Evolutionary conservation across 148 eudicot species (phyloP).

Genomic region (Rheum nobile): DNA sequence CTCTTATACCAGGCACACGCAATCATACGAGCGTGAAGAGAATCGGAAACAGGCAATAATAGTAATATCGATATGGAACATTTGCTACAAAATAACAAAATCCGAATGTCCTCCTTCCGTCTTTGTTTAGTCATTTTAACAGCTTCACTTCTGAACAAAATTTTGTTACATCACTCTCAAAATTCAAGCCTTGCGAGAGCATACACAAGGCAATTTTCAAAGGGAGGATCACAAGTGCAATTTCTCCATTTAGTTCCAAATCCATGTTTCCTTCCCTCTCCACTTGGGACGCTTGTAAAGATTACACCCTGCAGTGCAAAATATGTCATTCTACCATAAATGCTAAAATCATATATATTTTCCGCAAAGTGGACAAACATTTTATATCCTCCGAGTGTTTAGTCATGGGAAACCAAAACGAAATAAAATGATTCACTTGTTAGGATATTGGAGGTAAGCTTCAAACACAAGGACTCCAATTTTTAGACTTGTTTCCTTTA

Average conservation of each 20-base stretch:
- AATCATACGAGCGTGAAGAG: not conserved
- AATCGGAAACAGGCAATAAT: not conserved
- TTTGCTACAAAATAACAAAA: not conserved
- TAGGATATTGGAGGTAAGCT: not conserved
- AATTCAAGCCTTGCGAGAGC: not conserved
- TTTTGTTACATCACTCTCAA: not conserved
- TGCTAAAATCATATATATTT: not conserved
- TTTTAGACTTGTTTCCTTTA: not conserved
- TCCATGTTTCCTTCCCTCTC: not conserved
- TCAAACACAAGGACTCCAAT: not conserved
- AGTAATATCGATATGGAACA: not conserved
- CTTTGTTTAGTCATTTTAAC: no score
- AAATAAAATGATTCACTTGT: not conserved
- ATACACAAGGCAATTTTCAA: not conserved
- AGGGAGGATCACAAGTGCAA: not conserved
- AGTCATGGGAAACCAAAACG: no score
- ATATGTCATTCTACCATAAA: not conserved
- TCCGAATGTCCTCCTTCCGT: not conserved
- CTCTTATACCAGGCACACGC: not conserved
- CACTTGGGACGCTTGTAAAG: not conserved
- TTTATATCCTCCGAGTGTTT: no score
- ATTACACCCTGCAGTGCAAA: not conserved
- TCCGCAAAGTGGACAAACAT: no score
- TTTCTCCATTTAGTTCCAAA: not conserved
- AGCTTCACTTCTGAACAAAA: not conserved